A percentile compares a stretch with the other conserved stretches of the same genome.
Conservation (phyloP, 805 yeast genomes). For the Candida tallmaniae region DNA sequence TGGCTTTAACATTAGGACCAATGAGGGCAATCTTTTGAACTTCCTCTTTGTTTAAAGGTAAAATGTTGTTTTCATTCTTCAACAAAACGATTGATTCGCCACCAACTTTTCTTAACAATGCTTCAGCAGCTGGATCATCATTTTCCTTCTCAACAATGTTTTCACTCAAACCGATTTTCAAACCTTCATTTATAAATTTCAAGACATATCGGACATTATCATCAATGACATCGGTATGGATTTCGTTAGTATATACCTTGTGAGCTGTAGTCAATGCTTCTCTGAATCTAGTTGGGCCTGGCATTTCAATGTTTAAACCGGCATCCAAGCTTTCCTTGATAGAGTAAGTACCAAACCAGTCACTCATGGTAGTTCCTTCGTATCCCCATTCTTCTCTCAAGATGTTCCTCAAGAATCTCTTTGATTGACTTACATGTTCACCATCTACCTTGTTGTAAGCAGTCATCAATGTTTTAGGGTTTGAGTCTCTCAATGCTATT, state of each 20-base stretch:
- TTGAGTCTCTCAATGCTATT: slow-evolving; percentile 47
- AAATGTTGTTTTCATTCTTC: slow-evolving; percentile 44
- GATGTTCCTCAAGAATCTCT: slow-evolving; percentile 39
- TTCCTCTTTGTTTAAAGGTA: slow-evolving; percentile 39
- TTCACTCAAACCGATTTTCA: slow-evolving; percentile 36
- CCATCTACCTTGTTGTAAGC: slow-evolving; percentile 64
- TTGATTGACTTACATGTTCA: slow-evolving; percentile 48
- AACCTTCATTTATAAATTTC: slow-evolving; percentile 41
- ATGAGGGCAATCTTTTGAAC: slow-evolving; percentile 41
- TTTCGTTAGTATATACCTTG: slow-evolving; percentile 38
- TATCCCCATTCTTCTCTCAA: slow-evolving; percentile 55
- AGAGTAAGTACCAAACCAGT: slow-evolving; percentile 60
- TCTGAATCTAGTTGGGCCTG: slow-evolving; percentile 53
- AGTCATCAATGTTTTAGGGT: slow-evolving; percentile 58
- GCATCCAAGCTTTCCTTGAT: slow-evolving; percentile 43
- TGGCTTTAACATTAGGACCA: slow-evolving; percentile 54
- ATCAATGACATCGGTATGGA: slow-evolving; percentile 39
- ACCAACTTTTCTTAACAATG: slow-evolving; percentile 40
- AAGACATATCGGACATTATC: slow-evolving; percentile 46
- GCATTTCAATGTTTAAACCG: slow-evolving; percentile 65
- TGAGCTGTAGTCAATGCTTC: slow-evolving; percentile 37
- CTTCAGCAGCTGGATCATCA: slow-evolving; percentile 45
- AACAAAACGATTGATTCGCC: slow-evolving; percentile 53
- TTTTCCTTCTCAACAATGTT: slow-evolving; percentile 30
- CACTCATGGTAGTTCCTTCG: slow-evolving; percentile 56